Evolutionary conservation across 2,329 filamentous ascomycete species (phyloP).

Genomic region (Colletotrichum costaricense): DNA sequence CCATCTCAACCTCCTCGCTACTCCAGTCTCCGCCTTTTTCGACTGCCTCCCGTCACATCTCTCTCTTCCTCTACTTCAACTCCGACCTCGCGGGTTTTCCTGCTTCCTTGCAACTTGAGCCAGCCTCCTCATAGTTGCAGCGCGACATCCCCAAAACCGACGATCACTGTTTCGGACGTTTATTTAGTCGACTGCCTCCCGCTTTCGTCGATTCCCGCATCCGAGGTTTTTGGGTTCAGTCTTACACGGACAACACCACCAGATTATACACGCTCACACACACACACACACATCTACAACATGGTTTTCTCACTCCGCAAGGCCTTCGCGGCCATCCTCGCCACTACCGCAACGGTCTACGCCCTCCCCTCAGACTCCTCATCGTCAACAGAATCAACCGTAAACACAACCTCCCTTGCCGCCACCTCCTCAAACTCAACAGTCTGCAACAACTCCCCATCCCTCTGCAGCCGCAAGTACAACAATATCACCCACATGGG

Average conservation of each 20-base stretch:
- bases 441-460: conserved; percentile 85
- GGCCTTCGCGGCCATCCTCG: conserved; percentile 40
- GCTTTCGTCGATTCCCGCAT: background rate
- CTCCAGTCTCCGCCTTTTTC: conserved; percentile 14
- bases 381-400: conserved; percentile 37
- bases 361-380: conserved; percentile 27
- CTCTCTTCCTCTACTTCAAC: background rate
- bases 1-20: conserved; percentile 4
- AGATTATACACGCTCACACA: background rate
- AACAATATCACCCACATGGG: conserved; percentile 83
- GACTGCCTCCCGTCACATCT: conserved; percentile 2
- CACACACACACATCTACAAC: conserved; percentile 13
- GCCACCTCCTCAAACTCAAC: conserved; percentile 45
- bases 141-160: background rate
- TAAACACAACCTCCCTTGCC: conserved; percentile 29
- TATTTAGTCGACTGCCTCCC: background rate
- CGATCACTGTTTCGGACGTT: background rate
- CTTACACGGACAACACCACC: background rate
- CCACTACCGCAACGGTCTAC: conserved; percentile 36
- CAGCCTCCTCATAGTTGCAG: conserved; percentile 22
- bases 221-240: background rate
- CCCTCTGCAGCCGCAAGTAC: conserved; percentile 77
- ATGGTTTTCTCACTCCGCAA: conserved; percentile 44
- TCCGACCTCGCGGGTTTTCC: background rate
- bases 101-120: background rate